Base-by-base conservation (phyloP, 164 flowering plant genomes). In the Berberis thunbergii region DNA sequence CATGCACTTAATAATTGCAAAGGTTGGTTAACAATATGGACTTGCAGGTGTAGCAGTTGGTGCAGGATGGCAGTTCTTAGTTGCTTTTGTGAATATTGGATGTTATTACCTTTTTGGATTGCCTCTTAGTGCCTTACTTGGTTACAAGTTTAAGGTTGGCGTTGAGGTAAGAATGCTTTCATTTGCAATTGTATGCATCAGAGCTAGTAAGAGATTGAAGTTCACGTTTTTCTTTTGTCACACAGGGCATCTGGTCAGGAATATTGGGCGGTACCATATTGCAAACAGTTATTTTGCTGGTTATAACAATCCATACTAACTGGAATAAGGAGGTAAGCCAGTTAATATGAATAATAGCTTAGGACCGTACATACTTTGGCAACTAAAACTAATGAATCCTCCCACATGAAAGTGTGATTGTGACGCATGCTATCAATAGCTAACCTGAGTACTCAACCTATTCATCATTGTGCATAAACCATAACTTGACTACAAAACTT, bases 31-130 rank as follows among this genome's bases (percentile, higher is more conserved):
- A 4, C 5, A n/a, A n/a, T 8, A 57, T 7, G 63, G 26, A 54
- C 4, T 13, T 66, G 66, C 77, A 80, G 84, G 86, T 13, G 84
- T 79, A 10, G 83, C 81, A 12, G 76, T 80, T 41, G 86, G 86
- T 54, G 84, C 86, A 45, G 86, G 86, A 3, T 78, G 82, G 84
- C 86, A 83, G 55, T n/a, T 59, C 7, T 55, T 66, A 7, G 80
- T 80, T 45, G 86, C 82, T 6, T 54, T 64, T 39, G 60, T 83
- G 43, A 80, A 78, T 63, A 54, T 66, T 2, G 82, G 62, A 1
- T 78, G 81, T 74, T 80, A 80, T 71, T 83, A 78, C 64, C 40
- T 79, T 9, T 48, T 80, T 45, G 86, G 86, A 4, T 67, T 80
- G 48, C 86, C 84, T 3, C 6, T 69, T 6, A 81, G 83, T 41